Evolutionary conservation across 2,329 filamentous ascomycete species (phyloP), one percentile per base, ranked within the genome.

Genomic region (Tolypocladium nubicola): DNA sequence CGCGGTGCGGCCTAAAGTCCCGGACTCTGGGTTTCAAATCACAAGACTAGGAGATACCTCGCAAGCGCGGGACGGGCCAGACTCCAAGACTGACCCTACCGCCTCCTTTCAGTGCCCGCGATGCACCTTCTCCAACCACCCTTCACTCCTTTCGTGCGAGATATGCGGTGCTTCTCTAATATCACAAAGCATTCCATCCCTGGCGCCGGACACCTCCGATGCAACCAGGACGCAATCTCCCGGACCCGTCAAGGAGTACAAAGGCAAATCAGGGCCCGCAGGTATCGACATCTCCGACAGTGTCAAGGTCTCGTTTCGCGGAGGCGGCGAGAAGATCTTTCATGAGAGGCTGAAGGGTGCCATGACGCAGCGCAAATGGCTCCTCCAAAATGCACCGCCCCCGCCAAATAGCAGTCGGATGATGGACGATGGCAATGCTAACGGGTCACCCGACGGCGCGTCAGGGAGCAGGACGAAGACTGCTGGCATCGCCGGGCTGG

Each of bases 61-160:
- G 11, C 35, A 37, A 26, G 21, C 56, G 10, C 55, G 35, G 14
- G 52, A 55, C 40, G 50, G 54, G 19, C 45, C 57, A 21, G 56
- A 56, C 4, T 54, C 53, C 3, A 26, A 56, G 11, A 45, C 58
- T 40, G 61, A 62, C 40, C n/a, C 63, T 30, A 38, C 57, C 19
- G 71, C 76, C 2, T 75, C 75, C 1, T 82, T 85, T 59, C 76
- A 82, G 56, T 99, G 94, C 66, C 89, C 90, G 9, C 80, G 94
- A 60, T 99, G 94, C 68, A 99, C 94, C 1, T 97, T 97, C 66
- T 79, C 87, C 43, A 99, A 99, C 64, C 90, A 97, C 67, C 90
- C 91, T 1, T 96, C 90, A 3, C 75, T 99, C 14, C 74, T 85
- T 14, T 83, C 86, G 6, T 99, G 94, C 67, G 94, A 99, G 72